Conservation (phyloP, 2,329 filamentous ascomycete genomes). For the Pezicula rhizophila region DNA sequence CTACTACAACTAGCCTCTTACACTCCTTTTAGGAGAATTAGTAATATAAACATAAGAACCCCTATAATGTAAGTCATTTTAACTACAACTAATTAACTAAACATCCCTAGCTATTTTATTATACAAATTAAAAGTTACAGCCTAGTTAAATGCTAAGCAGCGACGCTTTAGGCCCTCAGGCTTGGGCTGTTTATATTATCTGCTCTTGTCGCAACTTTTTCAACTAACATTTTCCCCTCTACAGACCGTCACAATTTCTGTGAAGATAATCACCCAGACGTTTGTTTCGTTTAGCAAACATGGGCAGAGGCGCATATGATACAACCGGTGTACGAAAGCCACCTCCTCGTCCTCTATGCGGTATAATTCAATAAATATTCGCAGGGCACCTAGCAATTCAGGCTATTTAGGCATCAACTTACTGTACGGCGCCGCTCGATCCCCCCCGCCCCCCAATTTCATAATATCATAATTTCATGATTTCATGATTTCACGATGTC, state of each 20-base stretch:
- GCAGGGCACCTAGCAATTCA: no score
- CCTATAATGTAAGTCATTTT: constrained; percentile 4
- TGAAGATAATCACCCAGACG: constrained; percentile 5
- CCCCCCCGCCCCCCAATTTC: no score
- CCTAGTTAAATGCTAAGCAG: background rate
- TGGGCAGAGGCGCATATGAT: constrained; percentile 41
- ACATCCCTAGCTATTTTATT: background rate
- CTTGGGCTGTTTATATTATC: background rate
- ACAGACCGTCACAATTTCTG: constrained; percentile 3
- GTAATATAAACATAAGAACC: constrained; percentile 8
- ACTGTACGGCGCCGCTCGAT: no score
- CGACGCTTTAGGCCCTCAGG: background rate
- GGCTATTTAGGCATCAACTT: no score
- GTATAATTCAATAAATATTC: no score
- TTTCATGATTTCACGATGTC: no score
- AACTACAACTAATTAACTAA: background rate
- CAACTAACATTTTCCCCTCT: no score
- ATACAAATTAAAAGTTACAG: background rate
- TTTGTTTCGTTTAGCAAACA: constrained; percentile 25
- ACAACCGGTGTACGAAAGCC: constrained; percentile 40
- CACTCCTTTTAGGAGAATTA: constrained; percentile 8
- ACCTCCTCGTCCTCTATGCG: no score
- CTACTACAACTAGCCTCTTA: no score
- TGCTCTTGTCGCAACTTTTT: no score
- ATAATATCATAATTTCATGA: no score